Base-by-base conservation (phyloP, 2,329 filamentous ascomycete genomes). In the Coleophoma cylindrospora region DNA sequence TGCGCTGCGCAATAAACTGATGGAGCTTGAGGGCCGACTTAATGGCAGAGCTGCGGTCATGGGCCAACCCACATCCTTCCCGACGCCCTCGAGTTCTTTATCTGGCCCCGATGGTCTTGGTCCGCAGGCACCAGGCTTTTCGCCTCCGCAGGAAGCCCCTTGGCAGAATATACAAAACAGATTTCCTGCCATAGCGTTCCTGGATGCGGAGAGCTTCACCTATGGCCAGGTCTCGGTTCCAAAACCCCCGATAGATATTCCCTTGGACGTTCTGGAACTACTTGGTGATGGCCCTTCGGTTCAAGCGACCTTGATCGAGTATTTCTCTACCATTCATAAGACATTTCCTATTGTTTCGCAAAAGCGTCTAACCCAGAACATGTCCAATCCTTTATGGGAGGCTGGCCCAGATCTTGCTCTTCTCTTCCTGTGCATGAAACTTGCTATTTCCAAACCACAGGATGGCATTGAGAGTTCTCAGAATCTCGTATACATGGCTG, bases 301-400 rank as follows among this genome's bases (percentile, higher is more conserved):
- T 14, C 66, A 72, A 51, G 62, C 63, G 13, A 63, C 68, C 40
- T 61, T 72, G 12, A 61, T 61, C 13, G 59, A 68, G 32, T 78
- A 74, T 55, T 76, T 77, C 50, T 53, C 53, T 19, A 71, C 70
- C 4, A 58, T 74, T 14, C 74, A 78, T 52, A 63, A 63, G 27
- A 76, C 74, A 69, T 68, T 76, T 53, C 73, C 74, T 7, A 71
- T 78, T 44, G 58, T 77, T 32, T 74, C 72, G 14, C 69, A 68
- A 54, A 76, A 74, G 54, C 63, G 72, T 19, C 63, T 77, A 54
- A 57, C 52, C 34, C 53, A 53, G 48, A 70, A 69, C 41, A 64
- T 74, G 27, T 61, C 65, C 9, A 69, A 71, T 47, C 66, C 70
- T 11, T 49, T 70, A 4, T 69, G 70, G 61, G 71, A 75, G 51